Percentiles rank a stretch among this genome's conserved stretches.
These are phyloP conservation scores for Theobroma cacao DNA, from an alignment of 345 rosid species.

Conservation along the genomic window DNA sequence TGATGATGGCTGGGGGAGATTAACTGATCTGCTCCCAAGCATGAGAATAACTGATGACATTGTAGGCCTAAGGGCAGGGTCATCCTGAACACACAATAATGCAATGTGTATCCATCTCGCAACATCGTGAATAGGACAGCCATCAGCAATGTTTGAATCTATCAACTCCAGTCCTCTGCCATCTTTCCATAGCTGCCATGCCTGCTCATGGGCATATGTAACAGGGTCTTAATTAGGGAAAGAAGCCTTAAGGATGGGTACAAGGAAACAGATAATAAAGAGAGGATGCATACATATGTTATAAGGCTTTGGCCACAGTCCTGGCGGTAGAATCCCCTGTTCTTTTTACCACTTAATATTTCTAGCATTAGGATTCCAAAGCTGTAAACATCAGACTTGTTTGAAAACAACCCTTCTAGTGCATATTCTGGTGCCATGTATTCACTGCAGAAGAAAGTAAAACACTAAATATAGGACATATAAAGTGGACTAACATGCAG, in stretches of 20 bases:
- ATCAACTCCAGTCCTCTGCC: conserved; percentile 35
- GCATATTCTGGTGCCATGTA: conserved; percentile 64
- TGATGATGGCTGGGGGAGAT: conserved; percentile 34
- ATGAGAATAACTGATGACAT: conserved; percentile 46
- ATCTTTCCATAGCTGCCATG: conserved; percentile 43
- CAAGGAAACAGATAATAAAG: not conserved
- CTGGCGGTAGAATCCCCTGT: conserved; percentile 24
- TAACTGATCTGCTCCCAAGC: conserved; percentile 39
- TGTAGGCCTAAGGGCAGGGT: conserved; percentile 40
- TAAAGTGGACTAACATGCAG: not conserved
- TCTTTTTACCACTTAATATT: conserved; percentile 45
- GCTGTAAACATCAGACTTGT: conserved; percentile 50
- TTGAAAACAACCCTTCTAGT: conserved; percentile 39
- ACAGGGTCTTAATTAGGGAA: not conserved
- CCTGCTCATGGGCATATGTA: conserved; percentile 26
- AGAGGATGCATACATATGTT: conserved; percentile 29
- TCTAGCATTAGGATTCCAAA: conserved; percentile 43
- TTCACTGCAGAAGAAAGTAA: conserved; percentile 29
- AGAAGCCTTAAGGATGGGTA: not conserved
- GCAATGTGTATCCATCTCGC: conserved; percentile 46
- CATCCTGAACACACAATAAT: conserved; percentile 46
- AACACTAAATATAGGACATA: not conserved
- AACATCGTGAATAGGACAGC: conserved; percentile 22
- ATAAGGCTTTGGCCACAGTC: conserved; percentile 33
- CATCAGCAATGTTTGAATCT: conserved; percentile 23